These are phyloP conservation scores for Pseudogymnoascus sp. DNA, from an alignment of 2,329 filamentous ascomycete species.

Conservation along the genomic window DNA sequence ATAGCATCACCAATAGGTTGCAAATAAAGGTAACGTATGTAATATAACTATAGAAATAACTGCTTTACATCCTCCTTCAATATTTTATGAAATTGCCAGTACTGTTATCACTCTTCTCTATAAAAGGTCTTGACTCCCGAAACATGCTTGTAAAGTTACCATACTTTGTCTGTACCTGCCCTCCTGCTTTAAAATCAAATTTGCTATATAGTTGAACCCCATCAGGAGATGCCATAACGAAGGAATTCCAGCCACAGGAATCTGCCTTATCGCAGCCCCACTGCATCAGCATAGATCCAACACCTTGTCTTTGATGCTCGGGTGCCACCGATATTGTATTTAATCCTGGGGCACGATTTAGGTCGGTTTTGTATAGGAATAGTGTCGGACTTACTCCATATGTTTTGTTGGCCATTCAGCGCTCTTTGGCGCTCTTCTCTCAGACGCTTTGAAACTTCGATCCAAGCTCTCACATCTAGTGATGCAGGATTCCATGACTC, in stretches of 20 bases:
- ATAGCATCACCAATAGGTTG: background rate
- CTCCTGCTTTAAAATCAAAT: background rate
- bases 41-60: background rate
- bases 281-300: background rate
- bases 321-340: background rate
- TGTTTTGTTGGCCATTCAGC: background rate
- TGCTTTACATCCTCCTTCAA: background rate
- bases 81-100: background rate
- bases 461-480: background rate
- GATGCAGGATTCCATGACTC: background rate
- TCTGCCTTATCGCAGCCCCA: background rate
- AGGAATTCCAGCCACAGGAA: background rate
- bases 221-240: background rate
- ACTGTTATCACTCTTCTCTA: background rate
- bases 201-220: background rate
- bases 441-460: background rate
- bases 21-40: background rate
- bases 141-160: background rate
- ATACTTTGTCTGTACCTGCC: background rate
- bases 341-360: background rate
- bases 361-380: background rate
- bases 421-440: background rate
- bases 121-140: background rate
- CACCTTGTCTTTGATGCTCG: background rate
- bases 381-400: background rate